Percentiles rank a stretch among this genome's conserved stretches.
These are phyloP conservation scores for Solanum pinnatisectum DNA, from an alignment of 257 asterid genomes.

Conservation along the genomic window DNA sequence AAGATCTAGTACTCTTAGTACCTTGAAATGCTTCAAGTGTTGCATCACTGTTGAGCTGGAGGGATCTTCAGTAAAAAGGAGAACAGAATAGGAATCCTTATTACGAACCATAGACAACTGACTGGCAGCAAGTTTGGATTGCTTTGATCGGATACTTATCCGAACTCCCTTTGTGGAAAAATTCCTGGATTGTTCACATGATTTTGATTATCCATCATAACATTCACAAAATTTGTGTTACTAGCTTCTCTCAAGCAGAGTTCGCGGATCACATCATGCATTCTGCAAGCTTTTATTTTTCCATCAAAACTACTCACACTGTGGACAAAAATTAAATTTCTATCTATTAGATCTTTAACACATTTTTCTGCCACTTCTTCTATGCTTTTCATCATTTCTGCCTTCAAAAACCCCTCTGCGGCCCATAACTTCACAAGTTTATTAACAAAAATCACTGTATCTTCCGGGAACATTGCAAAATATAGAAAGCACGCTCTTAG, in stretches of 20 bases:
- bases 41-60: not conserved
- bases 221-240: not conserved
- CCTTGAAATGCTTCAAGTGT: not conserved
- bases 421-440: not conserved
- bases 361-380: not conserved
- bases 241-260: constrained; percentile 2
- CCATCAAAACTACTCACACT: not conserved
- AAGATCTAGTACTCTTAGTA: not conserved
- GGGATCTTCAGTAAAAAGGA: not conserved
- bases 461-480: not conserved
- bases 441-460: not conserved
- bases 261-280: constrained; percentile 2
- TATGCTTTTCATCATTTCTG: not conserved
- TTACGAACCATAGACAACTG: not conserved
- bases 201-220: not conserved
- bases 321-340: not conserved
- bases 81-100: not conserved
- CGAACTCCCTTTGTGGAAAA: not conserved
- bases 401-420: not conserved
- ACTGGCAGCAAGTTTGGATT: not conserved
- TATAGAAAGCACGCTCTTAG: not conserved
- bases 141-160: not conserved
- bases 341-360: not conserved
- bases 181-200: not conserved
- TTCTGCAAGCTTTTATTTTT: not conserved